These are phyloP conservation scores for Polyplosphaeria fusca DNA, from an alignment of 495 filamentous ascomycete species.

Conservation along the genomic window DNA sequence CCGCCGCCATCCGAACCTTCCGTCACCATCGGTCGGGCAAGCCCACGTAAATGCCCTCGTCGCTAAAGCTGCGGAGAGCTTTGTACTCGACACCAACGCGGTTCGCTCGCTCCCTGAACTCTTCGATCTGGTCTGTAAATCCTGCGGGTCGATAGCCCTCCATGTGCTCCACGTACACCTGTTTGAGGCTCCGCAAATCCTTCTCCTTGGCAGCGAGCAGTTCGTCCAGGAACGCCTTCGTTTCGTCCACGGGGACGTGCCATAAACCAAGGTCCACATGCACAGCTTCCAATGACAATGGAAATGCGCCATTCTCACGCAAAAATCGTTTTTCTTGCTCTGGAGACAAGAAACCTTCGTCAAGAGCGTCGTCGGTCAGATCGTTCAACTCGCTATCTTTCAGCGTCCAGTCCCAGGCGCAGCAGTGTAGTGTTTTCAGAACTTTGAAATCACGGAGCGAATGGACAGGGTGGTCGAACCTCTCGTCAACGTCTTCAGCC, in stretches of 20 bases:
- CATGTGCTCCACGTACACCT: constrained; percentile 1
- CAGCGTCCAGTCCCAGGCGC: too few relatives aligned
- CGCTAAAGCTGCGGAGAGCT: not conserved
- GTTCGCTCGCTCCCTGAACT: not conserved
- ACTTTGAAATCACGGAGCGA: not conserved
- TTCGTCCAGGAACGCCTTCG: not conserved
- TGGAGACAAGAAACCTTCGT: not conserved
- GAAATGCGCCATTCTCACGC: not conserved
- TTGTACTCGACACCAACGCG: not conserved
- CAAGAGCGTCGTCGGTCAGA: not conserved
- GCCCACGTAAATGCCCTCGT: not conserved
- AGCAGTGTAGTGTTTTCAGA: constrained; percentile 1
- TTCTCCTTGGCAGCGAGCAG: not conserved
- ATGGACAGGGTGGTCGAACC: not conserved
- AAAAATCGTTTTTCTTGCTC: not conserved
- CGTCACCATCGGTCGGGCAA: not conserved
- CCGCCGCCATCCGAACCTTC: too few relatives aligned
- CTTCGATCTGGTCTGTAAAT: not conserved
- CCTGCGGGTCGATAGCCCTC: not conserved
- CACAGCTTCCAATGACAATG: not conserved
- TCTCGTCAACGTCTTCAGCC: not conserved
- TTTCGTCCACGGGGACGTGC: not conserved
- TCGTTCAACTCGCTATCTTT: not conserved
- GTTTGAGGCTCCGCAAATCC: not conserved
- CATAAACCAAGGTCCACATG: not conserved